Percentiles rank a stretch among this genome's conserved stretches.
phyloP scores from a whole-genome alignment of 2,329 filamentous ascomycete genomes.

The Cadophora luteo-olivacea region DNA sequence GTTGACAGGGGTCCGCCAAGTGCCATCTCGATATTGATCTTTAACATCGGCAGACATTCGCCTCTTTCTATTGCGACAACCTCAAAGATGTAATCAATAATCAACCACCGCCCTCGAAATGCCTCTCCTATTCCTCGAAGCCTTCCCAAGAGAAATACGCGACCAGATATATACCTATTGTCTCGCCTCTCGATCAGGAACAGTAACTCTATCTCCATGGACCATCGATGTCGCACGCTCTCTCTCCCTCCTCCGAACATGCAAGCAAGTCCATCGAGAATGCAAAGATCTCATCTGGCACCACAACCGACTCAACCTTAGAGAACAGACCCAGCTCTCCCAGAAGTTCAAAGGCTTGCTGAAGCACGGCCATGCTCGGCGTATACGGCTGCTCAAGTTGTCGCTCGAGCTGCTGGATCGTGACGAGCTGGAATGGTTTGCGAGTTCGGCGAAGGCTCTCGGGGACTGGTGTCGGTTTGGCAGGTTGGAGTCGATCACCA shows the following conservation, averaged over 20 bases:
- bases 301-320: slow-evolving; percentile 37
- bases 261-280: slow-evolving; percentile 42
- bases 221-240: slow-evolving; percentile 38
- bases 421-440: slow-evolving; percentile 42
- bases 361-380: slow-evolving; percentile 26
- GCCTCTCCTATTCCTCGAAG: slow-evolving; percentile 35
- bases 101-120: slow-evolving; percentile 18
- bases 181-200: slow-evolving; percentile 35
- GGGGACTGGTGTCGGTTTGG: slow-evolving; percentile 27
- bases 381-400: slow-evolving; percentile 36
- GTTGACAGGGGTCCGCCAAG: slow-evolving; percentile 17
- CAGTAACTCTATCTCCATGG: slow-evolving; percentile 39
- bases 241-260: slow-evolving; percentile 40
- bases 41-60: not conserved
- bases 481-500: slow-evolving; percentile 35
- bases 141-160: slow-evolving; percentile 41
- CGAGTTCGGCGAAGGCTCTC: slow-evolving; percentile 30
- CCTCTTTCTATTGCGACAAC: not conserved
- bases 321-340: slow-evolving; percentile 30
- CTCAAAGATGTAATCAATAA: slow-evolving; percentile 4
- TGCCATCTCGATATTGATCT: not conserved
- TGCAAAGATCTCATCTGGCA: slow-evolving; percentile 42
- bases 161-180: slow-evolving; percentile 42
- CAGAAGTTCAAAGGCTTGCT: slow-evolving; percentile 29
- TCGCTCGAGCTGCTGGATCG: slow-evolving; percentile 41